These are phyloP conservation scores for Umbellularia californica DNA, from an alignment of 164 flowering plant species.

Conservation along the genomic window DNA sequence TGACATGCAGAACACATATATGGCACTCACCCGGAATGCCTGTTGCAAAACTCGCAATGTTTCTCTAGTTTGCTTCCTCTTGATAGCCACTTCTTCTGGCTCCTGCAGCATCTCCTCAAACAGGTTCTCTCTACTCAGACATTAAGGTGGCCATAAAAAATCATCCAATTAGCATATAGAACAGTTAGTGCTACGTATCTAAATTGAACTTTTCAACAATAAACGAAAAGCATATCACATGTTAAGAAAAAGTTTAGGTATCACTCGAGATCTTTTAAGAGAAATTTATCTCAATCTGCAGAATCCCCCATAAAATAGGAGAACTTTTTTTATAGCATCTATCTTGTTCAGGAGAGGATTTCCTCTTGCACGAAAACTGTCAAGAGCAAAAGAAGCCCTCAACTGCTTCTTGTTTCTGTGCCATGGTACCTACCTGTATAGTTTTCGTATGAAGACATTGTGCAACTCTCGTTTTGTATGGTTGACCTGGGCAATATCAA, in stretches of 20 bases:
- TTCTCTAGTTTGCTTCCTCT: constrained; percentile 85
- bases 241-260: too few species aligned
- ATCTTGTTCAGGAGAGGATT: too few species aligned
- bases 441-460: constrained; percentile 90
- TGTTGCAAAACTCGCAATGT: constrained; percentile 78
- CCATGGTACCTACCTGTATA: constrained; percentile 62
- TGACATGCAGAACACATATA: too few species aligned
- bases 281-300: too few species aligned
- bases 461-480: constrained; percentile 93
- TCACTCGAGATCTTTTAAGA: too few species aligned
- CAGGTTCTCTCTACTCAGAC: constrained; percentile 68
- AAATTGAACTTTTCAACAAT: too few species aligned
- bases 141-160: constrained; percentile 3
- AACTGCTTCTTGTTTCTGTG: too few species aligned
- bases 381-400: too few species aligned
- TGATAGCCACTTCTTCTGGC: constrained; percentile 80
- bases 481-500: constrained; percentile 58
- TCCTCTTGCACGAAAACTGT: too few species aligned
- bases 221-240: too few species aligned
- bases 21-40: constrained; percentile 71
- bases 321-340: too few species aligned
- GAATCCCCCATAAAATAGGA: too few species aligned
- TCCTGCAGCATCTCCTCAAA: constrained; percentile 97
- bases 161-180: neutral
- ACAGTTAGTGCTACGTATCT: neutral